Evolutionary conservation across 208 protist species (phyloP).

Genomic region (Herpetomonas tarakana): DNA sequence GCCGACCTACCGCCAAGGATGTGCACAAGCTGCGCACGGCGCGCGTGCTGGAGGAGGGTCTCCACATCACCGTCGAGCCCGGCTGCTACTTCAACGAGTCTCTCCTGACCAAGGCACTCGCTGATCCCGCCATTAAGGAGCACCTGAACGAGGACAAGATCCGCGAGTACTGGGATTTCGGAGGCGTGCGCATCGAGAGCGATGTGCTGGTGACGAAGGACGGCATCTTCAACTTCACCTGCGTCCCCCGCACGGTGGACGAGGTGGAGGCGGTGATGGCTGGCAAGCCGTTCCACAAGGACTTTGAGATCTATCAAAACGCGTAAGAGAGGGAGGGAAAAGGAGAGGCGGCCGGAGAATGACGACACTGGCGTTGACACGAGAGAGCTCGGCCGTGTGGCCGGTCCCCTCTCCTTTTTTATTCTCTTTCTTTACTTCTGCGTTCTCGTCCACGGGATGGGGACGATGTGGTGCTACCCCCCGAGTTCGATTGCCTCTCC

Average conservation of each 20-base stretch:
- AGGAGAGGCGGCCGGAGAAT: not conserved
- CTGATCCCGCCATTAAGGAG: conserved; percentile 48
- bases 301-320: conserved; percentile 64
- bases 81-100: conserved; percentile 90
- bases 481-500: too few species aligned
- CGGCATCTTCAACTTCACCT: conserved; percentile 83
- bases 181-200: conserved; percentile 98
- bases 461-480: too few species aligned
- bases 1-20: conserved; percentile 62
- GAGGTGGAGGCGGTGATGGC: conserved; percentile 88
- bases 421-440: too few species aligned
- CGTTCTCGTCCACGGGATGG: too few species aligned
- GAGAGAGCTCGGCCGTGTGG: too few species aligned
- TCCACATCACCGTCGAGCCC: conserved; percentile 98
- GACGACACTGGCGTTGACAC: too few species aligned
- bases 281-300: conserved; percentile 55
- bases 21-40: conserved; percentile 88
- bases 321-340: conserved; percentile 8
- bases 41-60: conserved; percentile 87
- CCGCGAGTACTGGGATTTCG: conserved; percentile 84
- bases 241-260: conserved; percentile 80
- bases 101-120: conserved; percentile 82
- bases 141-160: conserved; percentile 91
- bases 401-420: too few species aligned
- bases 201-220: conserved; percentile 95